Percentiles rank a stretch among this genome's conserved stretches.
Evolutionary conservation across 106 monocot species (phyloP).

Genomic region (Posidonia australis): DNA sequence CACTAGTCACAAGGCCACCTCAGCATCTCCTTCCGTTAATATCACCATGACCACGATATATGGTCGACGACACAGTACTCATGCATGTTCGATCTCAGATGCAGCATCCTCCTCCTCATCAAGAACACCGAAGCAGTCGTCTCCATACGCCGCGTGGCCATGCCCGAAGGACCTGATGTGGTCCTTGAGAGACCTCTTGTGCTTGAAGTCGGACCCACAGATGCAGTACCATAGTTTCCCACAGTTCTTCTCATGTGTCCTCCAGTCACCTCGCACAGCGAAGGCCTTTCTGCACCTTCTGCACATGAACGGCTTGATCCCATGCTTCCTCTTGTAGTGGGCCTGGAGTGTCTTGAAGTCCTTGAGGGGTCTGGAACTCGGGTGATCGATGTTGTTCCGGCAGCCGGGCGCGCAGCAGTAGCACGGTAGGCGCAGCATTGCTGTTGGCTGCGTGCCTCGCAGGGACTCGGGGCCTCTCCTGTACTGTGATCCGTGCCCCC

Average conservation of each 20-base stretch:
- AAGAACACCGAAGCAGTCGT: background rate
- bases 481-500: constrained; percentile 28
- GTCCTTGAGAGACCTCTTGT: constrained; percentile 24
- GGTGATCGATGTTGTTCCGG: constrained; percentile 18
- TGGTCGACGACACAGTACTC: too few species aligned
- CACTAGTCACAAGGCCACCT: too few species aligned
- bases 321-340: constrained; percentile 23
- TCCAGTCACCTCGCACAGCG: constrained; percentile 20
- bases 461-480: constrained; percentile 11
- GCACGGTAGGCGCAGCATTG: constrained; percentile 17
- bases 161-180: constrained; percentile 7
- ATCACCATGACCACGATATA: too few species aligned
- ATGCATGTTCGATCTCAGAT: background rate
- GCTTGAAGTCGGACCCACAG: constrained; percentile 25
- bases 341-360: constrained; percentile 23
- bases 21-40: too few species aligned
- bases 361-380: constrained; percentile 13
- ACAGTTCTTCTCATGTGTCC: constrained; percentile 27
- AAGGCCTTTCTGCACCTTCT: constrained; percentile 14
- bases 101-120: background rate
- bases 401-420: constrained; percentile 18
- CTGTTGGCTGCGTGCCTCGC: constrained; percentile 7
- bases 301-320: constrained; percentile 15
- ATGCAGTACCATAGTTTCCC: constrained; percentile 19
- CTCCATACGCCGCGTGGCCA: background rate